Conservation (phyloP, 352 stramenopile genomes). For the Globisporangium mamillatum region DNA sequence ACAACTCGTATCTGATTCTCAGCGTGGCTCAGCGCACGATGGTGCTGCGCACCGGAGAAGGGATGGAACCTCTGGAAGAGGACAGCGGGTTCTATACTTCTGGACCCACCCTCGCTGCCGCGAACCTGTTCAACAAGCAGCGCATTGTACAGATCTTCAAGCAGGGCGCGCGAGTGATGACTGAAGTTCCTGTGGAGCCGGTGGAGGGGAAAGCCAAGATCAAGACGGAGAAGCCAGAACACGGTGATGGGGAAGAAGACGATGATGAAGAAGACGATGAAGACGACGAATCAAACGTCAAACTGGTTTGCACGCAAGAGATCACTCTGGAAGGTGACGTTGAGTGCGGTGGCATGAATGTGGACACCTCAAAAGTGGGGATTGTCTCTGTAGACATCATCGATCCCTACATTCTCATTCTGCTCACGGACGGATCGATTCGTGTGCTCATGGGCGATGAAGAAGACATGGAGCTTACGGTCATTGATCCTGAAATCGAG, state of each 20-base stretch:
- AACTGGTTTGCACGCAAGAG: slow-evolving; percentile 79
- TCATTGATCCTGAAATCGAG: slow-evolving; percentile 70
- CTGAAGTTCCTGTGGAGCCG: slow-evolving; percentile 47
- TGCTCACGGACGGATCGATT: slow-evolving; percentile 79
- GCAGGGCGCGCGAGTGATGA: slow-evolving; percentile 80
- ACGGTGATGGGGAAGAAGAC: slow-evolving; percentile 22
- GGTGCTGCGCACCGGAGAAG: slow-evolving; percentile 81
- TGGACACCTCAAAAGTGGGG: slow-evolving; percentile 62
- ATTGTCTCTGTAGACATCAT: slow-evolving; percentile 84
- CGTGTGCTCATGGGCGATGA: slow-evolving; percentile 79
- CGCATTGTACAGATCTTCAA: slow-evolving; percentile 88
- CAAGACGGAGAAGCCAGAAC: slow-evolving; percentile 24
- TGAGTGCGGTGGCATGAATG: slow-evolving; percentile 81
- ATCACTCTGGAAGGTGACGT: slow-evolving; percentile 79
- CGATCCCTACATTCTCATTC: slow-evolving; percentile 79
- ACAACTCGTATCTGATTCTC: slow-evolving; percentile 81
- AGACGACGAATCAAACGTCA: slow-evolving; percentile 57
- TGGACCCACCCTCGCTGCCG: slow-evolving; percentile 68
- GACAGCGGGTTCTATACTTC: slow-evolving; percentile 84
- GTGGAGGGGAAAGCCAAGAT: neutral
- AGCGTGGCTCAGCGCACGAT: slow-evolving; percentile 81
- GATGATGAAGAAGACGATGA: slow-evolving; percentile 45
- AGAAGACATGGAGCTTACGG: slow-evolving; percentile 78
- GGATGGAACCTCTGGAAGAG: slow-evolving; percentile 81
- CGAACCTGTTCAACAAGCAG: slow-evolving; percentile 79